Evolutionary conservation across 208 protist genomes (phyloP), one percentile per base, ranked within the genome.

Genomic region (Jaenimonas drosophilae): DNA sequence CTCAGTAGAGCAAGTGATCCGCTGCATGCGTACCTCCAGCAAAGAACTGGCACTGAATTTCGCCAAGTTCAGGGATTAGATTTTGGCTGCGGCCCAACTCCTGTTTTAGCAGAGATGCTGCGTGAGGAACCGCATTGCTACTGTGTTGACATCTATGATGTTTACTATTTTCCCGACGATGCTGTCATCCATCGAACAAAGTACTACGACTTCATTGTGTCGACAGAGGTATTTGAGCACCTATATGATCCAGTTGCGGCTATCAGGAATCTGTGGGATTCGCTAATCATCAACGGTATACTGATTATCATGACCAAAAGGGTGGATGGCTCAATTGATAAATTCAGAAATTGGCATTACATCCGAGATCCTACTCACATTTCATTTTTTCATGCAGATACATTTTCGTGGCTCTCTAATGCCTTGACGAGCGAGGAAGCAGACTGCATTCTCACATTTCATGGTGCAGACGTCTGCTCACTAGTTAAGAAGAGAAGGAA

Each of bases 301-400:
- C 44, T 81, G 4, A 57, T 76, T 1, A 52, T 81, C 1, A 76
- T 81, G 73, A 81, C 73, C 4, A 73, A 76, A 16, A 51, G 66
- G 3, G 66, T 67, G 0, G 58, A 56, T 2, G 67, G 60, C 0
- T 57, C 54, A 1, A 38, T 76, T 3, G 73, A 65, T 6, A 48
- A 47, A 20, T 81, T 81, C 33, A 34, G 48, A 19, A 64, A 64
- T 23, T 81, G 73, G 73, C 73, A 81, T 33, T 81, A 81, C 51
- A 76, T 67, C 28, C 57, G 67, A 0, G 73, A 81, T 32, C 64
- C 56, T 0, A 76, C 73, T 0, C 73, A 81, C 48, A 70, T 81
- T 12, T 61, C 42, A 0, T 81, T 76, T 38, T 76, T 76, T 21
- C 39, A 50, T 7, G 54, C 51, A 4, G 31, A 42, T 1, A 66